phyloP scores from a whole-genome alignment of 257 asterid genomes.

The Cruciata laevipes region DNA sequence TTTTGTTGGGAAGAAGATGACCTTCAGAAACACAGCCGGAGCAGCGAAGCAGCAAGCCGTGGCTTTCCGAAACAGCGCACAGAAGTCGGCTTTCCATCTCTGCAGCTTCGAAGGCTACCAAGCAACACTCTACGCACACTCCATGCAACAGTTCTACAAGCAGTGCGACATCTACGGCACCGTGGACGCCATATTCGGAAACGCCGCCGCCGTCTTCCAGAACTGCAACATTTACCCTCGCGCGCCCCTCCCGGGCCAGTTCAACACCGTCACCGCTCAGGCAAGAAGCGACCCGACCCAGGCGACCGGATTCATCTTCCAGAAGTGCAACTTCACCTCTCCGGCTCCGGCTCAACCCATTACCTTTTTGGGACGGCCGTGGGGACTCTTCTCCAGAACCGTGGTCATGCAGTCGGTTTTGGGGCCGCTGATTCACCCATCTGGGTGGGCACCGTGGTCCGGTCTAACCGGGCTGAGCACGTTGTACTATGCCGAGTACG shows the following conservation, averaged over 20 bases:
- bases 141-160: slow-evolving; percentile 16
- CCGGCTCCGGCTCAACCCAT: slow-evolving; percentile 19
- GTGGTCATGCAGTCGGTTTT: slow-evolving; percentile 44
- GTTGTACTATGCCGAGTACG: slow-evolving; percentile 50
- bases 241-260: slow-evolving; percentile 3
- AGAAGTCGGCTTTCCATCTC: slow-evolving; percentile 13
- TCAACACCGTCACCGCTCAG: slow-evolving; percentile 35
- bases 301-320: slow-evolving; percentile 59
- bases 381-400: slow-evolving; percentile 58
- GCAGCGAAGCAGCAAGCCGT: slow-evolving; percentile 23
- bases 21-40: slow-evolving; percentile 20
- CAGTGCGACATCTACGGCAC: slow-evolving; percentile 22
- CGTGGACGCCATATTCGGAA: slow-evolving; percentile 18
- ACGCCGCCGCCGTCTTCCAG: slow-evolving; percentile 19
- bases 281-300: slow-evolving; percentile 56
- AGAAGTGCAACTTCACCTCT: slow-evolving; percentile 37
- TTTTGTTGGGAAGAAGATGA: slow-evolving; percentile 18
- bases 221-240: slow-evolving; percentile 15
- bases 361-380: slow-evolving; percentile 64
- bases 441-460: slow-evolving; percentile 55
- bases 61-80: slow-evolving; percentile 18
- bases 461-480: slow-evolving; percentile 25
- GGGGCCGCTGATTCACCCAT: slow-evolving; percentile 33
- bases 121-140: slow-evolving; percentile 18
- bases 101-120: slow-evolving; percentile 23